phyloP scores from a whole-genome alignment of 345 rosid genomes.

The Arabis hirsuta region DNA sequence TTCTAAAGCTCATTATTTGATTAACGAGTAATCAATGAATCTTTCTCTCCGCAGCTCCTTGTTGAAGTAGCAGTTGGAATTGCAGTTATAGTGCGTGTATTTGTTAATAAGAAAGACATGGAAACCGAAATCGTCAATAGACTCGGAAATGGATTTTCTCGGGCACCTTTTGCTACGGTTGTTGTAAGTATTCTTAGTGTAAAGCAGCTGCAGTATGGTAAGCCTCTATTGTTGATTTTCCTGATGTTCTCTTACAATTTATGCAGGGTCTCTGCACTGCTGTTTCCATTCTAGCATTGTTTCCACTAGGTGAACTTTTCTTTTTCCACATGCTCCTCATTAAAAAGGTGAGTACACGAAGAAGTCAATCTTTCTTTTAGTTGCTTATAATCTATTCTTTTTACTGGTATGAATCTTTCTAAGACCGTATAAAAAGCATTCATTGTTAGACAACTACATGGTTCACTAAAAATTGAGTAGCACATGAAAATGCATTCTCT shows the following conservation, averaged over 20 bases:
- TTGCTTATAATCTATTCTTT: neutral
- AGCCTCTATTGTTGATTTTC: slow-evolving; percentile 35
- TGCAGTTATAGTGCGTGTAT: slow-evolving; percentile 86
- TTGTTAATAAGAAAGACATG: slow-evolving; percentile 82
- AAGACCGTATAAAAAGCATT: neutral
- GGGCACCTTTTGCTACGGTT: slow-evolving; percentile 91
- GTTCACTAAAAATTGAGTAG: slow-evolving; percentile 8
- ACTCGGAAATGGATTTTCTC: slow-evolving; percentile 97
- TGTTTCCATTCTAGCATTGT: slow-evolving; percentile 87
- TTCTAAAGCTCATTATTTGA: slow-evolving; percentile 9
- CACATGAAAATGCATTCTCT: slow-evolving; percentile 2
- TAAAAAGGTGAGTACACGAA: slow-evolving; percentile 69
- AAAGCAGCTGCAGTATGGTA: slow-evolving; percentile 7
- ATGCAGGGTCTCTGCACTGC: slow-evolving; percentile 83
- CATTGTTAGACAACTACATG: neutral
- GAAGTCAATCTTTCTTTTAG: neutral
- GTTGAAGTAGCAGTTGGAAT: slow-evolving; percentile 92
- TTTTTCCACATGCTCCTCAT: slow-evolving; percentile 95
- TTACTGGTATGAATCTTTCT: neutral
- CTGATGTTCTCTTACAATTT: slow-evolving; percentile 22
- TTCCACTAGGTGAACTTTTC: slow-evolving; percentile 94
- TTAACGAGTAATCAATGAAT: neutral
- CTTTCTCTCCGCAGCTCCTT: slow-evolving; percentile 61
- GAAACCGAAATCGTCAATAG: slow-evolving; percentile 85
- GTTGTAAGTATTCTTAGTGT: slow-evolving; percentile 62